Percentiles rank a stretch among this genome's conserved stretches.
These are phyloP conservation scores for Crithidia acanthocephali DNA, from an alignment of 208 protist species.

Conservation along the genomic window DNA sequence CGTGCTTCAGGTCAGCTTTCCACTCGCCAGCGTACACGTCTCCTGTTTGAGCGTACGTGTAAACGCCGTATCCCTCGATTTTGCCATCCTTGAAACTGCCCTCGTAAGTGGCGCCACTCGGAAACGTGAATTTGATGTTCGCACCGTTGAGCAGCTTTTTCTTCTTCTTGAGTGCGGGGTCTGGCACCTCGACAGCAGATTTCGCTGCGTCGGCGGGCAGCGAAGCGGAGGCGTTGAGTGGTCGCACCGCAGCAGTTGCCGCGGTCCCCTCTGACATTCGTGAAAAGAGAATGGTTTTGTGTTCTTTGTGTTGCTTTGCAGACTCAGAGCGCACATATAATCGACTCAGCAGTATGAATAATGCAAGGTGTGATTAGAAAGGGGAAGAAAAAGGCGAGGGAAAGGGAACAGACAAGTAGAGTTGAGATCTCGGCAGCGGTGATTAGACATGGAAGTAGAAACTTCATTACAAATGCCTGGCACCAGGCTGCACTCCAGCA, in stretches of 20 bases:
- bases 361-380: too few relatives aligned
- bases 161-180: conserved; percentile 34
- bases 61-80: conserved; percentile 64
- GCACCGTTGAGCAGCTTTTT: conserved; percentile 55
- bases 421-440: too few relatives aligned
- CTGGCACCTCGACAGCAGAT: too few relatives aligned
- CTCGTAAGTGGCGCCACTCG: conserved; percentile 58
- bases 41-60: conserved; percentile 50
- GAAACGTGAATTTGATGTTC: conserved; percentile 59
- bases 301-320: too few relatives aligned
- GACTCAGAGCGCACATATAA: too few relatives aligned
- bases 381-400: neutral
- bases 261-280: neutral
- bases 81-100: conserved; percentile 61
- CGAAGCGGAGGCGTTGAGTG: neutral
- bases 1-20: conserved; percentile 70
- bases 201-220: neutral
- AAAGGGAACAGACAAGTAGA: neutral
- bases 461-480: too few relatives aligned
- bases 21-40: conserved; percentile 76
- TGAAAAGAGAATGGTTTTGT: too few relatives aligned
- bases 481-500: too few relatives aligned
- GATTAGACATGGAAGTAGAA: too few relatives aligned
- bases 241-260: conserved; percentile 4
- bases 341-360: too few relatives aligned